Conservation (phyloP, 495 filamentous ascomycete species). For the Hypomontagnella monticulosa region DNA sequence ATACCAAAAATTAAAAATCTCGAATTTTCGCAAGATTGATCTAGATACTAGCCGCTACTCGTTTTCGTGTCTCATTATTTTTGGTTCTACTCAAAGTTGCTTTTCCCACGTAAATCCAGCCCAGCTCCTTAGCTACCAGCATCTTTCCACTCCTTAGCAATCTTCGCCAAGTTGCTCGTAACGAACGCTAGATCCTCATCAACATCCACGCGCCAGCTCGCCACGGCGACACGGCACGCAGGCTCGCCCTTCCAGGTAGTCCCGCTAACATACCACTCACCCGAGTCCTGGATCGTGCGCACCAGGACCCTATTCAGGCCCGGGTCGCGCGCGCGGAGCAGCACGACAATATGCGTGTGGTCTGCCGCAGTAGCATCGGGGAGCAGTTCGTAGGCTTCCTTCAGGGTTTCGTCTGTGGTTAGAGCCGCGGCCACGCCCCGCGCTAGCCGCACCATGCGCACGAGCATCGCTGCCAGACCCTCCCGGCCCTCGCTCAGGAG, state of each 20-base stretch:
- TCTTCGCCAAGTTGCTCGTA: conserved; percentile 38
- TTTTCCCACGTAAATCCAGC: background rate
- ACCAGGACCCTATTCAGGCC: conserved; percentile 71
- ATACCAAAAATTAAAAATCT: too few relatives aligned
- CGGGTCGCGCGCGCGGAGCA: conserved; percentile 80
- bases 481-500: conserved; percentile 76
- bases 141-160: conserved; percentile 33
- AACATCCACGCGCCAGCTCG: conserved; percentile 78
- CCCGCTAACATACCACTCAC: conserved; percentile 83
- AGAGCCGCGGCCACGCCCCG: conserved; percentile 72
- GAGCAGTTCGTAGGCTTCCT: conserved; percentile 70
- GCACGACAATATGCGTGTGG: conserved; percentile 75
- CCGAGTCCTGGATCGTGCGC: conserved; percentile 74
- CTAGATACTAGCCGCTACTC: too few relatives aligned
- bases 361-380: conserved; percentile 53
- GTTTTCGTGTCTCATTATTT: too few relatives aligned
- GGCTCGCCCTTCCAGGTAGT: conserved; percentile 77
- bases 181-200: conserved; percentile 65
- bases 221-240: conserved; percentile 82
- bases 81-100: too few relatives aligned
- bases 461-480: conserved; percentile 76
- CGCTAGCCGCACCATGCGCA: conserved; percentile 75
- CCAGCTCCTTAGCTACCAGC: conserved; percentile 5
- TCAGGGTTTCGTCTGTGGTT: conserved; percentile 48
- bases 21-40: too few relatives aligned